Evolutionary conservation across 2,329 filamentous ascomycete genomes (phyloP), one percentile per base, ranked within the genome.

Genomic region (Colletotrichum sp.): DNA sequence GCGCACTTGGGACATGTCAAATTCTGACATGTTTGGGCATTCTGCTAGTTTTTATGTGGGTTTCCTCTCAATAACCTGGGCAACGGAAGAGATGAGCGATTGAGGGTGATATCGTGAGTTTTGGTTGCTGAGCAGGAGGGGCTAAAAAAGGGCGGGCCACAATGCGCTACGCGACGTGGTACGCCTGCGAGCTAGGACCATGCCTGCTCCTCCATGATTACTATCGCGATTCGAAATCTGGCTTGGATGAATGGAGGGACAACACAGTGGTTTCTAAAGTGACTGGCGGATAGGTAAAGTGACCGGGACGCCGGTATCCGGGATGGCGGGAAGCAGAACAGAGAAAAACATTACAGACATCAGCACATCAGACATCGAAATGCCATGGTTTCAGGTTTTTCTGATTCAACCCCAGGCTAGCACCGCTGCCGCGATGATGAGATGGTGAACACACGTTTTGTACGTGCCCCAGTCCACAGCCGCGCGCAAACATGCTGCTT

Each of bases 371-470:
- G 63, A 44, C 52, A 63, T 62, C 62, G n/a, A 64, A 67, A 68
- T 72, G 62, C 69, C 63, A 76, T 68, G 30, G 73, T 72, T 76
- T 63, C 73, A 68, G 30, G 69, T 26, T 70, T 49, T 44, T 36
- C 62, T 24, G 44, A 34, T 39, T 64, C 64, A 21, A 52, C 30
- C 36, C 49, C 18, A 24, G 62, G 49, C 36, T 18, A 32, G 57
- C 66, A 32, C 44, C 49, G 68, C 49, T 44, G 34, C 67, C 65
- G 30, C 59, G 28, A 65, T 69, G 65, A 73, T 73, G 64, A 68
- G 44, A 69, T 76, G 59, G 74, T 60, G 70, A 64, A 65, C 64
- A 60, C n/a, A 49, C 32, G 10, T 30, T 55, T 63, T 13, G 24
- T 44, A n/a, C 21, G 21, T 66, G 36, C 59, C n/a, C 49, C 16